Conservation (phyloP, 495 filamentous ascomycete genomes). For the Penicillium fimorum region DNA sequence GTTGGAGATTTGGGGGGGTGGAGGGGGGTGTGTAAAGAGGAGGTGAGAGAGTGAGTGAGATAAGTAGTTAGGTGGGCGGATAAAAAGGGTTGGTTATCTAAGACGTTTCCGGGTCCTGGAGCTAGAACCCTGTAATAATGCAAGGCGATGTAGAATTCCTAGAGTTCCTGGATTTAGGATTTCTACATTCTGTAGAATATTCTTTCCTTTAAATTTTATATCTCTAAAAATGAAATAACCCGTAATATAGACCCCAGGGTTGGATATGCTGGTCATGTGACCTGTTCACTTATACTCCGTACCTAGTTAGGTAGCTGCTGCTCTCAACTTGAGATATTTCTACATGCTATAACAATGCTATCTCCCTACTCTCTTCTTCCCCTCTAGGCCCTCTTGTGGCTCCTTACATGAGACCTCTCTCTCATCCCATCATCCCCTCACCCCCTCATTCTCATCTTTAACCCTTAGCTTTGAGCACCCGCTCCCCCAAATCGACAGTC, state of each 20-base stretch:
- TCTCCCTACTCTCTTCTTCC: constrained; percentile 22
- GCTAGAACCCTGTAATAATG: background rate
- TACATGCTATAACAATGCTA: background rate
- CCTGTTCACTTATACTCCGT: no score
- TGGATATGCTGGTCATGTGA: background rate
- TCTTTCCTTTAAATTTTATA: background rate
- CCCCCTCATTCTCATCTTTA: background rate
- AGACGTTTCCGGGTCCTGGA: constrained; percentile 32
- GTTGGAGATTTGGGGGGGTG: constrained; percentile 5
- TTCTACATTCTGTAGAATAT: background rate
- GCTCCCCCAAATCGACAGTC: background rate
- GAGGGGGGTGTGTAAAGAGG: constrained; percentile 10
- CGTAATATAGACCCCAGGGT: background rate
- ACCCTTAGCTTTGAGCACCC: background rate
- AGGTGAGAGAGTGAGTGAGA: constrained; percentile 12
- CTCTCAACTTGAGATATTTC: no score
- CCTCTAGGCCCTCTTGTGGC: constrained; percentile 11
- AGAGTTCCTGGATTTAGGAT: background rate
- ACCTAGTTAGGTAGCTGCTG: no score
- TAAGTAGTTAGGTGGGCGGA: constrained; percentile 20
- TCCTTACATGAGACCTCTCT: constrained; percentile 27
- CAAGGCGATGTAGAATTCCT: constrained; percentile 3
- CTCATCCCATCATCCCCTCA: background rate
- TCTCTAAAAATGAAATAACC: no score
- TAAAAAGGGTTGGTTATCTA: constrained; percentile 21